Evolutionary conservation across 352 stramenopile species (phyloP).

Genomic region (Phytophthora chlamydospora): DNA sequence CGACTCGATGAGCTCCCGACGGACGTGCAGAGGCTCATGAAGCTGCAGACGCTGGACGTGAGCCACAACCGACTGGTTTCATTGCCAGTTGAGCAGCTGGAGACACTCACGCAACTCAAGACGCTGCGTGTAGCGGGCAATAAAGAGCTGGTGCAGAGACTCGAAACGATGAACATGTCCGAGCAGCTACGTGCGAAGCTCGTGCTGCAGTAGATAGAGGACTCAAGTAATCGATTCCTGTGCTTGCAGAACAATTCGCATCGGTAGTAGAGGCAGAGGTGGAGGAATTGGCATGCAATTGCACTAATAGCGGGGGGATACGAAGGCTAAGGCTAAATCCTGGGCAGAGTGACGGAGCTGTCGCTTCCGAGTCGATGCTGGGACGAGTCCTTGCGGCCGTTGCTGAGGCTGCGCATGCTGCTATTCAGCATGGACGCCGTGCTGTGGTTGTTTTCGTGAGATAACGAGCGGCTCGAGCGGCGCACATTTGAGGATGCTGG

Average conservation of each 20-base stretch:
- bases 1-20: constrained; percentile 53
- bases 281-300: too few relatives aligned
- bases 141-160: constrained; percentile 25
- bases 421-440: constrained; percentile 30
- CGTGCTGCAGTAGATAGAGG: constrained; percentile 24
- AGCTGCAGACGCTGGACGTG: constrained; percentile 70
- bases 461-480: constrained; percentile 30
- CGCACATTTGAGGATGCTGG: constrained; percentile 3
- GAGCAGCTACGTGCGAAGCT: constrained; percentile 45
- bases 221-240: too few relatives aligned
- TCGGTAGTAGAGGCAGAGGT: too few relatives aligned
- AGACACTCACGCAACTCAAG: constrained; percentile 42
- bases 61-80: constrained; percentile 53
- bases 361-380: constrained; percentile 33
- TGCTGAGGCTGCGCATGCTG: constrained; percentile 27
- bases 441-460: constrained; percentile 35
- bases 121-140: constrained; percentile 60
- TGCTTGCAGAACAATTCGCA: too few relatives aligned
- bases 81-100: constrained; percentile 51
- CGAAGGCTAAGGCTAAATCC: constrained; percentile 42
- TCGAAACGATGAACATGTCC: constrained; percentile 20
- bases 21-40: constrained; percentile 48
- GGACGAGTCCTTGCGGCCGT: constrained; percentile 20
- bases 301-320: too few relatives aligned
- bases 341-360: constrained; percentile 56